Base-by-base conservation (phyloP, 495 filamentous ascomycete genomes). In the Daldinia grandis region DNA sequence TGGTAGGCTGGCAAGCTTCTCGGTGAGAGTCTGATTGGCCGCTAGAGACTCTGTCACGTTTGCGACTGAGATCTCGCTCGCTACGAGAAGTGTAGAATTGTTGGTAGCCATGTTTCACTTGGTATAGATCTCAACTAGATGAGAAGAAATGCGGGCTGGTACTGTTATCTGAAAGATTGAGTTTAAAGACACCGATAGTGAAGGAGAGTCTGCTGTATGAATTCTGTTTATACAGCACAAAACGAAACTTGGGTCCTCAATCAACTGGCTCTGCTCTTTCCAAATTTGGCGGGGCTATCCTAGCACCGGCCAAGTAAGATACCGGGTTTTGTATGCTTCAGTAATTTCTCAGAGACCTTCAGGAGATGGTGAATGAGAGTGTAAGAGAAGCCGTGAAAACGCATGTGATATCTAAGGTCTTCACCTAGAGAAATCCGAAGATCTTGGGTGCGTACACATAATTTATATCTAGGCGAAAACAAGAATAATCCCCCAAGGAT, bases 21-120 rank as follows among this genome's bases (percentile, higher is more conserved):
- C 75, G 12, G 58, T 42, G 9, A 76, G 60, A 30, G 64, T 74
- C 17, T 62, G 58, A 38, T 66, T 68, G 19, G 57, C 35, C 1
- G 58, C 40, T 42, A 54, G 4, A 15, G 62, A 28, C 8, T 47
- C 56, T 47, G 73, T 72, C 25, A 72, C 47, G 44, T 75, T 76
- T 25, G 55, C 44, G 28, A 64, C 49, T 6, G 65, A 72, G 33
- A 74, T 65, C 61, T 72, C 73, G 62, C 71, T 71, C n/a, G 59
- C 50, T 5, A 47, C 28, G 55, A 72, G 70, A 21, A 63, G 14
- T 28, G 60, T 54, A 6, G 75, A 74, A 58, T 72, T 62, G 6
- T 74, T 59, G 59, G 49, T 54, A 14, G 75, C 75, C 75, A 77
- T 77, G 7, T 30, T 24, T 59, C 15, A 21, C 2, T 4, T 8